Evolutionary conservation across 257 asterid genomes (phyloP), one percentile per base, ranked within the genome.

Genomic region (Cynanchum wilfordii): DNA sequence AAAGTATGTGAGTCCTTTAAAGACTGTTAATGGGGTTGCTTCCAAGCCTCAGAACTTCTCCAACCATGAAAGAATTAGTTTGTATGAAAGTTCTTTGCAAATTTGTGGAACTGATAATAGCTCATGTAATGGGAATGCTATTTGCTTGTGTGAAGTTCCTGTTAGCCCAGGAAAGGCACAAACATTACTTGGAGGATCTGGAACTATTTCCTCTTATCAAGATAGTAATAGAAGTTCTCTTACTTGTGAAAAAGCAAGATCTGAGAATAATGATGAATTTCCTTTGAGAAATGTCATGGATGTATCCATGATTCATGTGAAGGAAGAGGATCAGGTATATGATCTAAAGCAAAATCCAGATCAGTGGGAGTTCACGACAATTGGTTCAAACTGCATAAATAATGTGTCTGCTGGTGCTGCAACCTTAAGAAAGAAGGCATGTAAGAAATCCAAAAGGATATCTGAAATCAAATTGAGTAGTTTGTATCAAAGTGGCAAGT

Each of bases 361-460:
- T 40, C 76, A 68, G 40, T 55, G 68, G 70, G 66, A 71, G n/a
- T 62, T 42, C 55, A n/a, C 66, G 7, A 58, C 17, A 16, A 29
- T 64, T 56, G 57, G 50, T 72, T 82, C 79, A 44, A 67, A 64
- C 12, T 58, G 66, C 66, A 47, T 47, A 40, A 63, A 2, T 5
- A 71, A 72, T 73, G 25, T 75, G 51, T 73, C 75, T 67, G 70
- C 73, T 51, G 72, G 44, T 38, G 51, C 51, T 67, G 69, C 24
- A 40, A 55, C 50, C 70, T 70, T 74, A 51, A 62, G 64, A 63
- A 84, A 75, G 82, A 87, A 83, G 84, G 79, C 76, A 60, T 77
- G 58, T n/a, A 92, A 85, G 81, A 92, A 86, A 79, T 87, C 96
- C 72, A 87, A 84, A 72, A 90, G 82, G 77, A 54, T 88, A 80